Percentiles rank a stretch among this genome's conserved stretches.
Evolutionary conservation across 225 moss, liverwort and hornwort species (phyloP).

Genomic region (Anthoceros angustus): DNA sequence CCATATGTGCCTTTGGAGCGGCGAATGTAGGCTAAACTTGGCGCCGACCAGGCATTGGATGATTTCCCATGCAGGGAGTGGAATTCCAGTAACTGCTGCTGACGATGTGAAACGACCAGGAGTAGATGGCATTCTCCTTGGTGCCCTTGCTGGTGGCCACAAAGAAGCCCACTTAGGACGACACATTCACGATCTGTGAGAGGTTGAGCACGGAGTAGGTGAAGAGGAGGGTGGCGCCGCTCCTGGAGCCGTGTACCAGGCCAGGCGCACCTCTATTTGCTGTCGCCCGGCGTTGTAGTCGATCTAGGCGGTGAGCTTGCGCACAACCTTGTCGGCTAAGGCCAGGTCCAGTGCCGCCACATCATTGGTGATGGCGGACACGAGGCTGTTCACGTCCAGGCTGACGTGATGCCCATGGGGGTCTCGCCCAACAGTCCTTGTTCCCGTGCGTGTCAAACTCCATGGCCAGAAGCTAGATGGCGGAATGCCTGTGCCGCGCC

Average conservation of each 20-base stretch:
- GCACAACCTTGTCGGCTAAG: neutral
- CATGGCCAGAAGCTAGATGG: neutral
- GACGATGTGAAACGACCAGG: neutral
- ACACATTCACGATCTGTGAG: neutral
- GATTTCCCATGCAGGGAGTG: too few species aligned
- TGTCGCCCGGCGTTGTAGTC: neutral
- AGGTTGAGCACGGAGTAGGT: neutral
- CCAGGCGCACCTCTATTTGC: neutral
- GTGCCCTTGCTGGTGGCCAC: neutral
- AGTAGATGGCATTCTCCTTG: neutral
- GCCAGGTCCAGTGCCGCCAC: neutral
- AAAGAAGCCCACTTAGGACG: neutral
- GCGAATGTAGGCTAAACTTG: too few species aligned
- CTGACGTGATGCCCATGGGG: neutral
- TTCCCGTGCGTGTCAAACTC: slow-evolving; percentile 1
- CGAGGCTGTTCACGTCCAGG: neutral
- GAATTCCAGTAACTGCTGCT: too few species aligned
- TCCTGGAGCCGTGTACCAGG: neutral
- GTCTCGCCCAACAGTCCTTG: neutral
- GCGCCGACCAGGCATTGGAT: too few species aligned
- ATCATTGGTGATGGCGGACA: neutral
- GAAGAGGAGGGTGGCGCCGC: neutral
- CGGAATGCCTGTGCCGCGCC: neutral
- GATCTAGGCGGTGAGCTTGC: neutral
- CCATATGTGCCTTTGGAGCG: too few species aligned